Evolutionary conservation across 2,329 filamentous ascomycete genomes (phyloP), one percentile per base, ranked within the genome.

Genomic region (Botrytis aclada): DNA sequence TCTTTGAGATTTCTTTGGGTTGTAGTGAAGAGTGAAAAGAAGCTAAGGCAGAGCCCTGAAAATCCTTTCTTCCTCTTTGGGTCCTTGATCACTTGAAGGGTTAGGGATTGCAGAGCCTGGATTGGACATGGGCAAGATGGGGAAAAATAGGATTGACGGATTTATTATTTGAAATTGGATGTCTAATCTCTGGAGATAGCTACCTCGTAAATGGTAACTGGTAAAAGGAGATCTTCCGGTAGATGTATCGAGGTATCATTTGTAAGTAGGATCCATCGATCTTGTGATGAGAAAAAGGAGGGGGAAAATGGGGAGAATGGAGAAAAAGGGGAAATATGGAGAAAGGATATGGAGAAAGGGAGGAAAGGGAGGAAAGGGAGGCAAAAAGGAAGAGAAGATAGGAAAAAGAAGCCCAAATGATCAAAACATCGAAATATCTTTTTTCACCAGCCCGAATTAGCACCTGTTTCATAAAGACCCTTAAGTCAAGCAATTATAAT

Each of bases 201-300:
- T 29, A 54, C 25, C 5, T 8, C 20, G 3, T 25, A 25, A 16
- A 25, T 54, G 5, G 25, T 18, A 7, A 9, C 25, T 54, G 8
- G 16, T 8, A 20, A 22, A 54, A 54, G 64, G 64, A 39, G 64
- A 67, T 54, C 64, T 18, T 54, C 45, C 64, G 63, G 34, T 29
- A 66, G 64, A 54, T 66, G 20, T 54, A 7, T n/a, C 22, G 54
- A 18, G 54, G 63, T 51, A n/a, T 10, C 32, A 69, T 69, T 10
- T 9, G 18, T 16, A 22, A 20, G 37, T 9, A 25, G 14, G 10
- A 58, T 60, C 16, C 32, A 22, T 43, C 62, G 41, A 39, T 69
- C 66, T 69, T 58, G 66, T 69, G 51, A 69, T 43, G 66, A 37
- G 32, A 60, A 64, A 51, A 47, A 34, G n/a, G 45, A 64, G 69